Evolutionary conservation across 164 flowering plant species (phyloP), one percentile per base, ranked within the genome.

Genomic region (Nelumbo lutea): DNA sequence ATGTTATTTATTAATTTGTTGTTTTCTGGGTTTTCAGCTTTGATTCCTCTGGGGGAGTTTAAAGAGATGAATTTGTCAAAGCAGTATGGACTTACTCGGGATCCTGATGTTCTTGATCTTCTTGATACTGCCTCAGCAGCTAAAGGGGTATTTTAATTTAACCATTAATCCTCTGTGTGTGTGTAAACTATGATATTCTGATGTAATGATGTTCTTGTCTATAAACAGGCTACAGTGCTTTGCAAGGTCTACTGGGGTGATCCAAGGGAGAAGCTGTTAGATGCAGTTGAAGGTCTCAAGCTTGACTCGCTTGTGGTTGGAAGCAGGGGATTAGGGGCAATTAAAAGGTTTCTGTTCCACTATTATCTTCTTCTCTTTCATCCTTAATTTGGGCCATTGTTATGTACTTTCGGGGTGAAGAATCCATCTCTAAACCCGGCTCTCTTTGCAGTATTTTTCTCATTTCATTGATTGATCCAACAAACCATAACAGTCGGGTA

Each of bases 221-320:
- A 4, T 7, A 11, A 39, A 40, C 72, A 89, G 95, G 84, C 73
- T 1, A 80, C 73, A 63, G 87, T 87, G 75, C 77, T 84, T 71
- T 74, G 79, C 0, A 90, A 90, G 78, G 69, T 90, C 5, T 88
- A 87, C 63, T 90, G 96, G 93, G 96, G 96, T 0, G 96, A 90
- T 80, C 78, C 96, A 66, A 83, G 90, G 72, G 90, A 87, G 75
- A 90, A 87, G 79, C 65, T 90, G 7, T 82, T 82, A 42, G 86
- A 83, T 61, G 90, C 91, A 38, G 89, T 88, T 13, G 90, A 84
- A 9, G 82, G 87, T 62, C 86, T 88, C 57, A 83, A 84, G 76
- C 87, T 90, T 41, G 82, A 82, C 68, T 79, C 81, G 0, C 73
- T 90, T 51, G 90, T 88, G 65, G 68, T 90, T 48, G 96, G 93